phyloP scores from a whole-genome alignment of 495 filamentous ascomycete genomes.

The Neurospora hispaniola region DNA sequence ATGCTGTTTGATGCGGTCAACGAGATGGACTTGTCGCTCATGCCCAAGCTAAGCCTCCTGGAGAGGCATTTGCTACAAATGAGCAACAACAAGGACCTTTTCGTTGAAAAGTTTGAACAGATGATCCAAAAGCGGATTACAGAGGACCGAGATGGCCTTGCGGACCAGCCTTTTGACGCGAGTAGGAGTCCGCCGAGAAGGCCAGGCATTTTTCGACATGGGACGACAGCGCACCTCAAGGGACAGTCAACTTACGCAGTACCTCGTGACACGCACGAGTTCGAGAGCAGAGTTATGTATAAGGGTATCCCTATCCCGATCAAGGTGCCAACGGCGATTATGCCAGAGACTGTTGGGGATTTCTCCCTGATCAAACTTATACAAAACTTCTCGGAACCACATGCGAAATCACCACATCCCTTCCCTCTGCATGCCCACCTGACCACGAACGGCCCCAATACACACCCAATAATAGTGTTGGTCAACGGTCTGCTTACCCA shows the following conservation, averaged over 20 bases:
- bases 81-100: constrained; percentile 90
- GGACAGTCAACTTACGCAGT: constrained; percentile 47
- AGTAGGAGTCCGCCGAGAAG: constrained; percentile 36
- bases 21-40: constrained; percentile 87
- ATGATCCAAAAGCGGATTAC: constrained; percentile 65
- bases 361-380: constrained; percentile 97
- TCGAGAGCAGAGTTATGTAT: constrained; percentile 88
- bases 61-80: constrained; percentile 81
- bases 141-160: constrained; percentile 35
- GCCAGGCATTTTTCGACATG: constrained; percentile 40
- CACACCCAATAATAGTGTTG: constrained; percentile 68
- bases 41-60: constrained; percentile 75
- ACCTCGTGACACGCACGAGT: constrained; percentile 92
- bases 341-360: constrained; percentile 93
- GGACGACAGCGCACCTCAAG: constrained; percentile 44
- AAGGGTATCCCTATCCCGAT: constrained; percentile 92
- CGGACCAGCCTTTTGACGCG: constrained; percentile 34
- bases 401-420: constrained; percentile 69
- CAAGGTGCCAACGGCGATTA: constrained; percentile 85
- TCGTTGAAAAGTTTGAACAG: constrained; percentile 92
- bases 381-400: constrained; percentile 76
- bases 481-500: constrained; percentile 84
- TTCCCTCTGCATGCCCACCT: constrained; percentile 86
- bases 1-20: constrained; percentile 88
- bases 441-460: constrained; percentile 75